Percentiles rank a stretch among this genome's conserved stretches.
These are phyloP conservation scores for Pseudotsuga menziesii DNA, from an alignment of 75 land plant species.

Conservation along the genomic window DNA sequence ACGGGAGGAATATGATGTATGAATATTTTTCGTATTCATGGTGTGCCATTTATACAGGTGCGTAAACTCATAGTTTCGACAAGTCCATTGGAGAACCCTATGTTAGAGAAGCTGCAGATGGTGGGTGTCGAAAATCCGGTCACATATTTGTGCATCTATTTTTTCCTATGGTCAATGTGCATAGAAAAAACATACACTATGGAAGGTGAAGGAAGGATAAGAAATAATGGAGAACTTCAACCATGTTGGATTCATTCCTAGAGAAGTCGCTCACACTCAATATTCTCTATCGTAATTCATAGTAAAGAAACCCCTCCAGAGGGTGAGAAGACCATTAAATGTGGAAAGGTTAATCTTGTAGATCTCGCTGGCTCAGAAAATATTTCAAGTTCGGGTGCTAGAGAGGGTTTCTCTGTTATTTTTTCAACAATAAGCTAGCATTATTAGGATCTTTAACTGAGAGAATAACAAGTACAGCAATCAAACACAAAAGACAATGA, in stretches of 20 bases:
- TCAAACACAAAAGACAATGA: too few species aligned
- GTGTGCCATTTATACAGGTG: conserved; percentile 60
- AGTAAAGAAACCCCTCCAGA: conserved; percentile 74
- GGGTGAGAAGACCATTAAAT: conserved; percentile 76
- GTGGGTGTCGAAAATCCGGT: conserved; percentile 70
- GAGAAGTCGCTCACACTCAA: conserved; percentile 61
- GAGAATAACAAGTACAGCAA: too few species aligned
- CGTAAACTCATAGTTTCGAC: conserved; percentile 97
- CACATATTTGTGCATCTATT: conserved; percentile 55
- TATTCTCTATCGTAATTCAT: conserved; percentile 77
- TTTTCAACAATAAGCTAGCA: too few species aligned
- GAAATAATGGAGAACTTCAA: conserved; percentile 56
- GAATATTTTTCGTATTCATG: conserved; percentile 53
- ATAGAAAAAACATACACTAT: conserved; percentile 76
- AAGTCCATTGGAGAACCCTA: conserved; percentile 37
- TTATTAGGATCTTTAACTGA: too few species aligned
- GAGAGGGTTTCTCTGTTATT: too few species aligned
- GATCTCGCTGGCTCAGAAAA: conserved; percentile 92
- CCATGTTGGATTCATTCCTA: conserved; percentile 66
- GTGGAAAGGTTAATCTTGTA: conserved; percentile 90
- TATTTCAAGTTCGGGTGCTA: conserved; percentile 82
- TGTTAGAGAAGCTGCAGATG: conserved; percentile 36
- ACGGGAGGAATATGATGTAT: conserved; percentile 78
- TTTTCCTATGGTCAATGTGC: conserved; percentile 75
- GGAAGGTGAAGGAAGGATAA: conserved; percentile 62